A percentile compares a stretch with the other conserved stretches of the same genome.
phyloP scores from a whole-genome alignment of 1,139 yeast genomes.

The Groenewaldozyma auringiensis region DNA sequence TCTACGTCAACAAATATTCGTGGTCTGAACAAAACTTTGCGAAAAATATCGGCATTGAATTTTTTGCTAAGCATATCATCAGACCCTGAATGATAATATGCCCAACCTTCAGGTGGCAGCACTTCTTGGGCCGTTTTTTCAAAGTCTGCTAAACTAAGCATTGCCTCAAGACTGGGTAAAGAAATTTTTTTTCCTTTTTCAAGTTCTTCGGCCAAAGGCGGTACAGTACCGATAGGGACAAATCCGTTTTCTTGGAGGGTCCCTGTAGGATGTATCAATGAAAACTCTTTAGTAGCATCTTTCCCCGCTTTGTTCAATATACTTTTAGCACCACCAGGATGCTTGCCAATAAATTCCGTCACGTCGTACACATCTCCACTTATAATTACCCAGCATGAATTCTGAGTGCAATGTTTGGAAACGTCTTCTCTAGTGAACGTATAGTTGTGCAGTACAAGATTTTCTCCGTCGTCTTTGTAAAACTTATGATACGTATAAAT shows the following conservation, averaged over 20 bases:
- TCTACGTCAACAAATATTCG: conserved; percentile 43
- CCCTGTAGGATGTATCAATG: conserved; percentile 43
- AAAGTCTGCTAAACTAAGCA: conserved; percentile 45
- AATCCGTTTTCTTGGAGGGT: conserved; percentile 8
- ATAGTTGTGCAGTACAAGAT: too few relatives aligned
- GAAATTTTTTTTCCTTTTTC: conserved; percentile 5
- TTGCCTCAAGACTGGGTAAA: conserved; percentile 40
- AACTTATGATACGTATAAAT: too few relatives aligned
- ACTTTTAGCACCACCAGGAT: conserved; percentile 49
- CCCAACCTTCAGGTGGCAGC: conserved; percentile 48
- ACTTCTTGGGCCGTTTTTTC: conserved; percentile 45
- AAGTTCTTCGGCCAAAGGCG: conserved; percentile 7
- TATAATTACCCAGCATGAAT: conserved; percentile 53
- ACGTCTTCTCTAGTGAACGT: conserved; percentile 32
- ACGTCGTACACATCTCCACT: conserved; percentile 48
- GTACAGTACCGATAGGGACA: conserved; percentile 11
- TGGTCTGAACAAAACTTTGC: conserved; percentile 40
- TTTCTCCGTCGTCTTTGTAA: too few relatives aligned
- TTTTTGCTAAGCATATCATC: conserved; percentile 47
- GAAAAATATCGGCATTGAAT: conserved; percentile 42
- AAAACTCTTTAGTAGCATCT: conserved; percentile 54
- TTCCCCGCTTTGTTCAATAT: conserved; percentile 49
- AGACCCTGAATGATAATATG: conserved; percentile 47
- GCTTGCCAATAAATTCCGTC: conserved; percentile 41
- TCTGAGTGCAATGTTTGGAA: conserved; percentile 50